Conservation (phyloP, 176 grass and related monocot genomes). For the Triticum aestivum region DNA sequence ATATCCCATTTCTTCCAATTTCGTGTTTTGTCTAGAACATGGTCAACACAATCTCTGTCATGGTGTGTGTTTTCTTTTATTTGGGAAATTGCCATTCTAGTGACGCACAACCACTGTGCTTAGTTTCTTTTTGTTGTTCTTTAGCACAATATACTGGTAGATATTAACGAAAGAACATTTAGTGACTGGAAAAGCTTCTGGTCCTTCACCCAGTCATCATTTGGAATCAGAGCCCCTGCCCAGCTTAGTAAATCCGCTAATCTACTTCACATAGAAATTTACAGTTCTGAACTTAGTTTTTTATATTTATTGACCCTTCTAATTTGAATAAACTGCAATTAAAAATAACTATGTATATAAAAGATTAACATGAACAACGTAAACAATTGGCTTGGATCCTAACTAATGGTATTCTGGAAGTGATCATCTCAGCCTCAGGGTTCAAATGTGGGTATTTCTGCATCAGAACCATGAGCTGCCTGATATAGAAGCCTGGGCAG, state of each 20-base stretch:
- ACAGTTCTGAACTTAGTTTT: conserved; percentile 13
- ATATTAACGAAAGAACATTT: neutral
- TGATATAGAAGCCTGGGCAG: conserved; percentile 74
- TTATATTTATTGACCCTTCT: neutral
- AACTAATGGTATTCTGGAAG: conserved; percentile 24
- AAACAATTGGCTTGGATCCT: conserved; percentile 32
- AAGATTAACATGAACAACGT: conserved; percentile 7
- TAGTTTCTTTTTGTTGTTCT: neutral
- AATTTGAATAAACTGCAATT: conserved; percentile 3
- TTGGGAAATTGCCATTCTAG: neutral
- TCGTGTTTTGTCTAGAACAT: conserved; percentile 9
- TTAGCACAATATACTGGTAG: neutral
- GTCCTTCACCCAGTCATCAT: neutral
- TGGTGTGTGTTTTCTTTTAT: neutral
- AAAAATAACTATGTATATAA: neutral
- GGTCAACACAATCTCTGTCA: neutral
- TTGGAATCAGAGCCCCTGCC: neutral
- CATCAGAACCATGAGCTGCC: conserved; percentile 48
- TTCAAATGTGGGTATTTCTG: conserved; percentile 87
- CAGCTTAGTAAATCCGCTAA: neutral
- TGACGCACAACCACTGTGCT: neutral
- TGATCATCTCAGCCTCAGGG: conserved; percentile 54
- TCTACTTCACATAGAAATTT: conserved; percentile 10
- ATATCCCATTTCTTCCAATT: conserved; percentile 37
- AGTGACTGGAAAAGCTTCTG: neutral